Base-by-base conservation (phyloP, 768 basidiomycete species). In the Gyrodon lividus region DNA sequence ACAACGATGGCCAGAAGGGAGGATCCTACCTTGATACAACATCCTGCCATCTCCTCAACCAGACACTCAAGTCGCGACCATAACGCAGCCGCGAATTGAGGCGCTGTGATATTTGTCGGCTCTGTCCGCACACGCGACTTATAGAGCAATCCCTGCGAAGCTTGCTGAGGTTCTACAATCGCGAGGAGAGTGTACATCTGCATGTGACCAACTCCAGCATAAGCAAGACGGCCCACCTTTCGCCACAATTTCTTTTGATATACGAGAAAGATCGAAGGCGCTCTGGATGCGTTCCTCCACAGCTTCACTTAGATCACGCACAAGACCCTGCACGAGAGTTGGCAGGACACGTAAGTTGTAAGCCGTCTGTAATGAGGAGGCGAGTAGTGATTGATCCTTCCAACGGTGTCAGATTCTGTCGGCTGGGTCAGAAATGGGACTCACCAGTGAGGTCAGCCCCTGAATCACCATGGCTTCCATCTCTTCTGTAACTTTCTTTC, bases 291-390 rank as follows among this genome's bases (percentile, higher is more conserved):
- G 80, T 24, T 82, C 79, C 58, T 92, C 89, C 4, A 97, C 87
- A 0, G 87, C 85, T 43, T 90, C 85, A 17, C 86, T 89, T 7
- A 98, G 72, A 65, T 96, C 92, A 5, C 72, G 70, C 16, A 97
- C 73, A 2, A 98, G 79, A 46, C 81, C 81, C 51, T 87, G 82
- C 4, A 98, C 89, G 6, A 98, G 79, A 22, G 83, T 79, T 0
- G 96, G 90, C 10, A 99, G 76, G 14, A 90, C 80, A 24, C 87
- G 79, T 13, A 99, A 80, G 65, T 98, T 99, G 70, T 92, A 89
- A 4, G 96, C 94, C 1, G 93, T 98, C 75, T 98, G 97, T 12
- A 99, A 77, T 0, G 96, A 92, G 1, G 92, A 94, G 0, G 95
- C 92, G 1, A 99, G 78, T 16, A 96, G 71, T 2, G 92, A 83